Base-by-base conservation (phyloP, 148 eudicot genomes). In the Pouteria glomerata region DNA sequence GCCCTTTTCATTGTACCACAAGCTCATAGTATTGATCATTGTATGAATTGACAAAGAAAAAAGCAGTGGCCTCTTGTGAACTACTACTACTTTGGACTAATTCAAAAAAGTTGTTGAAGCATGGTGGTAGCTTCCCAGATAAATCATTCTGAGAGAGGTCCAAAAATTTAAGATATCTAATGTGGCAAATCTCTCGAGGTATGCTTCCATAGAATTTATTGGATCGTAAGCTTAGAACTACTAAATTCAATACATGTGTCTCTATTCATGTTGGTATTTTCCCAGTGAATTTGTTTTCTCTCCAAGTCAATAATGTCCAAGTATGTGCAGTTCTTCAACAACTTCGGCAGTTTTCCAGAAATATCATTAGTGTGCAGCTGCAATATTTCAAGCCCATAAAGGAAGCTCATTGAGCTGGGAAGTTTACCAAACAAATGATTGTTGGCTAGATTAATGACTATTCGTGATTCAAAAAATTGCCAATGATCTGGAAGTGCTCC, bases 261-360 rank as follows among this genome's bases (percentile, higher is more conserved):
- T 68, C 78, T 8, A 75, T 47, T 68, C 73, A 75, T 24, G 55
- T 1, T 26, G 53, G 78, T 62, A 75, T n/a, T 16, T 26, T n/a
- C 18, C 69, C 78, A 8, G 68, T 57, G 37, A 75, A 24, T 55
- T 8, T 58, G 29, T 72, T 72, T 14, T 1, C 24, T 57, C 16
- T 18, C 26, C 1, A 72, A 10, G 21, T 72, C 66, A 16, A 31
- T 27, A 18, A 37, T 29, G 3, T 2, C 29, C 27, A 71, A 29
- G 1, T 0, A 0, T 10, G 10, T 7, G 66, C 74, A 71, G 0
- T 44, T 44, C 55, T n/a, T 44, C 41, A 71, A 8, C 6, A 59
- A 72, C 42, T 4, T 8, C 3, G 68, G 75, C 42, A 72, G 21
- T 61, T 50, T 47, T 8, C 75, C 69, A 15, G 19, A 3, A 15